Evolutionary conservation across 352 stramenopile genomes (phyloP), one percentile per base, ranked within the genome.

Genomic region (Phytophthora melonis): DNA sequence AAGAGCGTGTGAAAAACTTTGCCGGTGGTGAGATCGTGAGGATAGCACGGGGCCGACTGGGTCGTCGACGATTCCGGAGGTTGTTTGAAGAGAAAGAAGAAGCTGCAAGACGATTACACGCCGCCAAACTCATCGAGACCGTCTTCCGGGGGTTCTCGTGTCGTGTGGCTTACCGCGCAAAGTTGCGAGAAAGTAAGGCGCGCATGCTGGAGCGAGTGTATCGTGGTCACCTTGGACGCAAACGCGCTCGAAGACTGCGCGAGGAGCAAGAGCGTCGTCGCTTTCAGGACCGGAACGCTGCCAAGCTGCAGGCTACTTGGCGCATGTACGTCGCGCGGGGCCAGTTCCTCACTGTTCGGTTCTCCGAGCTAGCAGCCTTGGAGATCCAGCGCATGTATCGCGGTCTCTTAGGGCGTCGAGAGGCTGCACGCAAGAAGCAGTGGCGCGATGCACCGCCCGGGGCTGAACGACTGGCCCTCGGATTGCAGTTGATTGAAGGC

Each of bases 371-470:
- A 2, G 94, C 95, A 13, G 92, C 92, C 3, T 84, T 83, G 11
- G 92, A 98, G 77, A 92, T 99, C 34, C 94, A 99, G 78, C 84
- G 94, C 13, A 68, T 97, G 19, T 98, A 94, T 68, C 86, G 96
- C 16, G 95, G 95, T 14, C 83, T 93, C 19, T 62, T 97, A 1
- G 96, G 90, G 2, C 84, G 95, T 14, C 60, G 81, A 10, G 82
- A 92, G 23, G 89, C 86, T 18, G 58, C 58, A 34, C 78, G 85
- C 0, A 94, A 92, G 72, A 88, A 89, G n/a, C 77, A 92, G 50
- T 98, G 95, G 95, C 84, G 91, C n/a, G 80, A 89, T 39, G 87
- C 94, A 3, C 80, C 90, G 27, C 93, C 94, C 3, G 95, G 95
- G 27, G 89, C 95, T 13, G 93, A 98, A 74, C 81, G 95, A 18